These are phyloP conservation scores for Medicago ruthenica DNA, from an alignment of 306 rosid species.

Conservation along the genomic window DNA sequence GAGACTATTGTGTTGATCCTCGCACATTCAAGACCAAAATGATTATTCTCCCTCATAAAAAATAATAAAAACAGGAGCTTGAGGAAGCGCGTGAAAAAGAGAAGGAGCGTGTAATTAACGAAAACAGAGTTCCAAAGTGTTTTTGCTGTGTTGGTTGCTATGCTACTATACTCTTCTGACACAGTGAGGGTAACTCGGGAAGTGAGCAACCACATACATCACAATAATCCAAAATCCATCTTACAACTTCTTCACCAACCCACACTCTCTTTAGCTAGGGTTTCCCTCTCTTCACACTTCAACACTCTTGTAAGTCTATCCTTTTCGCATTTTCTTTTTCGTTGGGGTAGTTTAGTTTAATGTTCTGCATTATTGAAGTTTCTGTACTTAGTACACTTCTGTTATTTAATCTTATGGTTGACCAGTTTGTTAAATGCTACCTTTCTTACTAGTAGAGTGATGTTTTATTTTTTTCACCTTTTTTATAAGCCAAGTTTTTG, in stretches of 20 bases:
- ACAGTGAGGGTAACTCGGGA: conserved; percentile 50
- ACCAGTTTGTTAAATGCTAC: not conserved
- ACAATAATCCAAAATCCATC: not conserved
- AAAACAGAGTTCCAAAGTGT: not conserved
- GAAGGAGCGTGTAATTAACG: not conserved
- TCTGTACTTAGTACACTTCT: not conserved
- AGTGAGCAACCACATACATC: conserved; percentile 37
- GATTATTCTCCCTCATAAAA: too few relatives aligned
- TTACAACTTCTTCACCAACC: not conserved
- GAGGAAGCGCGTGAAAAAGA: conserved; percentile 8
- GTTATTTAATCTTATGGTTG: not conserved
- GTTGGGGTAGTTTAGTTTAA: not conserved
- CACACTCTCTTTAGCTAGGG: conserved; percentile 29
- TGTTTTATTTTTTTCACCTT: not conserved
- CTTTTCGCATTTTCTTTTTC: not conserved
- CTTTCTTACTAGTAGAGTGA: not conserved
- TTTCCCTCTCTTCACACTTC: conserved; percentile 9
- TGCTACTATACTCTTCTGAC: not conserved
- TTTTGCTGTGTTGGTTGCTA: not conserved
- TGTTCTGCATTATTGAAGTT: not conserved
- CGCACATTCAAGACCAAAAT: too few relatives aligned
- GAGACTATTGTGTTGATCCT: too few relatives aligned
- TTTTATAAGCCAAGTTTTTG: not conserved
- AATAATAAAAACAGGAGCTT: not conserved
- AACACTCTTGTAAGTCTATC: not conserved